Evolutionary conservation across 2,329 filamentous ascomycete genomes (phyloP).

Genomic region (Fonsecaea monophora): DNA sequence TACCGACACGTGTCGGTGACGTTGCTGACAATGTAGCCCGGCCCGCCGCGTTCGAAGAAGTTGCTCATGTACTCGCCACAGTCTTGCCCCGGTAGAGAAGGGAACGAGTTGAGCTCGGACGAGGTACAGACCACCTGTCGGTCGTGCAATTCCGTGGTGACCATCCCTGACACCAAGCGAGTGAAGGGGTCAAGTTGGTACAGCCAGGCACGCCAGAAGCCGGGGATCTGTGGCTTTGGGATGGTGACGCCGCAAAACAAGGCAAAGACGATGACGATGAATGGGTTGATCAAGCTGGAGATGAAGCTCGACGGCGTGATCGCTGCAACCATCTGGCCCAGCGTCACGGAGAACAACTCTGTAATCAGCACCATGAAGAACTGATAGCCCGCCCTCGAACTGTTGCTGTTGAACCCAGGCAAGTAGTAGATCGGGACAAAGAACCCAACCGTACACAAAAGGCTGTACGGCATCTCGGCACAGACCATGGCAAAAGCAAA

Average conservation of each 20-base stretch:
- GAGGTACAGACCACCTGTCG: conserved; percentile 66
- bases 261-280: conserved; percentile 80
- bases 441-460: conserved; percentile 80
- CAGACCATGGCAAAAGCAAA: conserved; percentile 80
- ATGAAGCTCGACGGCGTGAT: conserved; percentile 81
- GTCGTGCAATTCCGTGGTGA: conserved; percentile 76
- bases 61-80: conserved; percentile 77
- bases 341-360: conserved; percentile 81
- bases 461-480: conserved; percentile 82
- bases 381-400: conserved; percentile 78
- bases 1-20: conserved; percentile 74
- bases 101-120: conserved; percentile 71
- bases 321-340: conserved; percentile 77
- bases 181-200: conserved; percentile 86
- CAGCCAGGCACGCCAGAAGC: conserved; percentile 79
- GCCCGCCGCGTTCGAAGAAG: conserved; percentile 72
- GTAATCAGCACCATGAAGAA: conserved; percentile 85
- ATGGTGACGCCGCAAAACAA: conserved; percentile 90
- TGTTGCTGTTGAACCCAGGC: conserved; percentile 70
- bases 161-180: conserved; percentile 78
- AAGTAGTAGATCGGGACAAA: conserved; percentile 87
- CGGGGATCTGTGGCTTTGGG: conserved; percentile 76
- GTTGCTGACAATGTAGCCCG: conserved; percentile 74
- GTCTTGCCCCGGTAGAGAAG: conserved; percentile 67
- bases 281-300: conserved; percentile 78